Percentiles rank a stretch among this genome's conserved stretches.
Evolutionary conservation across 2,329 filamentous ascomycete species (phyloP).

Genomic region (Stemphylium vesicarium): DNA sequence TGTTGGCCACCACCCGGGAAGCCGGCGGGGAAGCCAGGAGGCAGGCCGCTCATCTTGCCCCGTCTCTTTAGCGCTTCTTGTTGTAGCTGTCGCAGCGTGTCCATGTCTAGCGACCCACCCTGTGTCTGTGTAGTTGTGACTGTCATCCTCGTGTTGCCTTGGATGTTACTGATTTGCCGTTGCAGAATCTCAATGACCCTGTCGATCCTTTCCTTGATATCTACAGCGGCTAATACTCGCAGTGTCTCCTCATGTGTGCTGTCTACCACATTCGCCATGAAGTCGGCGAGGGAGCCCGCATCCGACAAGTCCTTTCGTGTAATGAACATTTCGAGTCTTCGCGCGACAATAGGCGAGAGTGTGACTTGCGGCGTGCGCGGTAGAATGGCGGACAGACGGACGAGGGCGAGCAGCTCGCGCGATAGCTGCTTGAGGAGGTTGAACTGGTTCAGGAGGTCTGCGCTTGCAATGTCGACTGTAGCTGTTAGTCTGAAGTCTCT

Average conservation of each 20-base stretch:
- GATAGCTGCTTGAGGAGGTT: conserved; percentile 82
- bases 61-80: conserved; percentile 51
- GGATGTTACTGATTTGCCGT: conserved; percentile 81
- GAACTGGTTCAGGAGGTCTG: conserved; percentile 74
- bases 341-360: conserved; percentile 82
- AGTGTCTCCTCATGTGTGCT: conserved; percentile 90
- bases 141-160: conserved; percentile 85
- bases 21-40: conserved; percentile 50
- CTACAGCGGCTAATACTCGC: conserved; percentile 79
- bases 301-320: conserved; percentile 80
- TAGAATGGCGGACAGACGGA: conserved; percentile 84
- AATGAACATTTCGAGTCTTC: conserved; percentile 87
- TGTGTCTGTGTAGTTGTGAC: conserved; percentile 70
- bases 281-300: conserved; percentile 87
- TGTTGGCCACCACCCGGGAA: conserved; percentile 53
- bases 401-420: conserved; percentile 81
- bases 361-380: conserved; percentile 69
- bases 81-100: conserved; percentile 52
- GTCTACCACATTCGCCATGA: conserved; percentile 93
- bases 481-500: conserved; percentile 12
- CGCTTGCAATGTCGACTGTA: conserved; percentile 43
- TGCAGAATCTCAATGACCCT: conserved; percentile 84
- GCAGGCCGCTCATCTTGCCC: conserved; percentile 42
- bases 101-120: conserved; percentile 50
- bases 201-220: conserved; percentile 77